Evolutionary conservation across 768 basidiomycete genomes (phyloP).

Genomic region (Cyathus striatus): DNA sequence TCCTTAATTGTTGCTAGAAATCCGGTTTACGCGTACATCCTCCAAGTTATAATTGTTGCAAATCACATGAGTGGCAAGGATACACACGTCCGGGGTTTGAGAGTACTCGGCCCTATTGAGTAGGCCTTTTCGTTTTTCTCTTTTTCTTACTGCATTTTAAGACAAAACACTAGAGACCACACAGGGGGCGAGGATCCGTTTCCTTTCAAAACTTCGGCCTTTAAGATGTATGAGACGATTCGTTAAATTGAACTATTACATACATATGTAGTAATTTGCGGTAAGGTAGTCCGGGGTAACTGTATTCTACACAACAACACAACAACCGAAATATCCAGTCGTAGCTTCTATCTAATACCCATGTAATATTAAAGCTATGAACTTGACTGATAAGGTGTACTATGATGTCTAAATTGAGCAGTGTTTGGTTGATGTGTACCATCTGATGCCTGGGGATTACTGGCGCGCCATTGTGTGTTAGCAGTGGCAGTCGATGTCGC

Average conservation of each 20-base stretch:
- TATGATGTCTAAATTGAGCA: constrained; percentile 24
- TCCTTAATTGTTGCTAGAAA: constrained; percentile 43
- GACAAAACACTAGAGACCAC: constrained; percentile 28
- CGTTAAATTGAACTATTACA: constrained; percentile 34
- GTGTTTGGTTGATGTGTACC: constrained; percentile 13
- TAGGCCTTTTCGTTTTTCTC: constrained; percentile 24
- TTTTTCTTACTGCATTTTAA: constrained; percentile 1
- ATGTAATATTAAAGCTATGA: constrained; percentile 10
- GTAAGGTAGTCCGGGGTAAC: neutral
- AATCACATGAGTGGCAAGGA: constrained; percentile 99
- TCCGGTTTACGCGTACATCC: constrained; percentile 82
- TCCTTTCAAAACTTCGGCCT: constrained; percentile 56
- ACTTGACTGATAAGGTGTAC: constrained; percentile 24
- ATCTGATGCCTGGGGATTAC: constrained; percentile 7
- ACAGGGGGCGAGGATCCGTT: constrained; percentile 64
- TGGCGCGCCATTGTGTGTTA: constrained; percentile 3
- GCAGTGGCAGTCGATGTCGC: too few species aligned
- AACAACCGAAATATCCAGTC: neutral
- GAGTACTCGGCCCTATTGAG: constrained; percentile 83
- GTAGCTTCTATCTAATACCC: neutral
- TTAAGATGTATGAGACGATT: constrained; percentile 77
- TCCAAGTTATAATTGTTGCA: constrained; percentile 85
- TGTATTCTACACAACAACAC: neutral
- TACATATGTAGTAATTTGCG: constrained; percentile 9
- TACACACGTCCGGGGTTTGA: constrained; percentile 91